Percentiles rank a stretch among this genome's conserved stretches.
Evolutionary conservation across 345 rosid species (phyloP).

Genomic region (Citrus unshiu): DNA sequence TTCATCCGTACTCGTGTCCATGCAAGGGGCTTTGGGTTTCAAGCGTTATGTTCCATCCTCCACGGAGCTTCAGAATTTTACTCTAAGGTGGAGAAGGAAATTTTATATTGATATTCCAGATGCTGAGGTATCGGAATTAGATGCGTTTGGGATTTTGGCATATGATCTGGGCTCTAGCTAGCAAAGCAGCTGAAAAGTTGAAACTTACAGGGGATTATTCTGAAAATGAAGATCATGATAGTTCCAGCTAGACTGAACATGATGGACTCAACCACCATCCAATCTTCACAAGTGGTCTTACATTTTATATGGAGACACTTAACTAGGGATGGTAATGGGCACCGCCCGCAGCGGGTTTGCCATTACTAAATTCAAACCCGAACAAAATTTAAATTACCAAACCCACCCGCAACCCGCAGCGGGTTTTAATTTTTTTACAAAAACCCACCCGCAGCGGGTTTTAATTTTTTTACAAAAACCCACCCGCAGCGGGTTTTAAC

Average conservation of each 20-base stretch:
- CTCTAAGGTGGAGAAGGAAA: constrained; percentile 23
- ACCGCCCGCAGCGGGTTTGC: too few relatives aligned
- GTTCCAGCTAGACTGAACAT: not conserved
- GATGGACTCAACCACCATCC: not conserved
- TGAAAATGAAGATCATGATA: not conserved
- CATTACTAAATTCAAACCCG: too few relatives aligned
- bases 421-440: too few relatives aligned
- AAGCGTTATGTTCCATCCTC: constrained; percentile 29
- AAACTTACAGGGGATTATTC: not conserved
- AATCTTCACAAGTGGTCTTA: not conserved
- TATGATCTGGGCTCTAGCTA: constrained; percentile 29
- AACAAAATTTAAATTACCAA: too few relatives aligned
- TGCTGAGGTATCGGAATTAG: constrained; percentile 5
- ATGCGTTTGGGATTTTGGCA: constrained; percentile 23
- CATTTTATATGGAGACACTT: constrained; percentile 17
- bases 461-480: too few relatives aligned
- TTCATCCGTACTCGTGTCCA: not conserved
- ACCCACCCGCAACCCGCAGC: too few relatives aligned
- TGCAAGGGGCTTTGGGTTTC: constrained; percentile 42
- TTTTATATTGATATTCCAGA: not conserved
- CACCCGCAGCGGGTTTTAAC: too few relatives aligned
- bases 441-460: too few relatives aligned
- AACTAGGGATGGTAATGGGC: too few relatives aligned
- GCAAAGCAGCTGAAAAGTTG: constrained; percentile 19
- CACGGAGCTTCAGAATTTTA: constrained; percentile 28